phyloP scores from a whole-genome alignment of 805 yeast species.

The Yarrowia deformans region DNA sequence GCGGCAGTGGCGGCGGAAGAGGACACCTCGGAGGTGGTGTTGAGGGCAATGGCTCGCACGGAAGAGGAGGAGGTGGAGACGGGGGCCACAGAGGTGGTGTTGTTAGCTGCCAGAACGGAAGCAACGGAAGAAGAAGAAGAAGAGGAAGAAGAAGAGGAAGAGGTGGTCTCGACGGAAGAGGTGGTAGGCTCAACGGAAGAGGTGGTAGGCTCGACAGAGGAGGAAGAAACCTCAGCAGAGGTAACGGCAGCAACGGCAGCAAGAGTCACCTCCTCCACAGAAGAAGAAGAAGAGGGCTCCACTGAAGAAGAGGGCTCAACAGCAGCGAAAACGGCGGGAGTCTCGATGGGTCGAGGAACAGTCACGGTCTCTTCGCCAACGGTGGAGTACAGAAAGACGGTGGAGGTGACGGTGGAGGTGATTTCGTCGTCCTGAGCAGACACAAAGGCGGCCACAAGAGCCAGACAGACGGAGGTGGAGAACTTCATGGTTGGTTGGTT shows the following conservation, averaged over 20 bases:
- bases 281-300: slow-evolving; percentile 27
- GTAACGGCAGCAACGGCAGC: background rate
- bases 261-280: background rate
- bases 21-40: slow-evolving; percentile 1
- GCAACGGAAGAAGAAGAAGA: background rate
- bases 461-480: slow-evolving; percentile 20
- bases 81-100: background rate
- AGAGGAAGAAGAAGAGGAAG: slow-evolving; percentile 2
- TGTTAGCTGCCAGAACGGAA: too few relatives aligned
- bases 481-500: background rate
- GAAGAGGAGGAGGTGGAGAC: slow-evolving; percentile 24
- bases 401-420: slow-evolving; percentile 31
- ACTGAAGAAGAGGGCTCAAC: slow-evolving; percentile 7
- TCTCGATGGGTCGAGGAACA: slow-evolving; percentile 28
- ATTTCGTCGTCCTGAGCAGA: slow-evolving; percentile 28
- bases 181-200: slow-evolving; percentile 1
- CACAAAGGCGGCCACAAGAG: slow-evolving; percentile 4
- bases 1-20: slow-evolving; percentile 20
- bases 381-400: slow-evolving; percentile 18
- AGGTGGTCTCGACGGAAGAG: slow-evolving; percentile 12
- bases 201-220: background rate
- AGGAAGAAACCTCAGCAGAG: slow-evolving; percentile 6
- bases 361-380: slow-evolving; percentile 35
- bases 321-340: slow-evolving; percentile 11
- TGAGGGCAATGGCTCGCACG: slow-evolving; percentile 2